Evolutionary conservation across 805 yeast genomes (phyloP).

Genomic region (Ogataea corticis): DNA sequence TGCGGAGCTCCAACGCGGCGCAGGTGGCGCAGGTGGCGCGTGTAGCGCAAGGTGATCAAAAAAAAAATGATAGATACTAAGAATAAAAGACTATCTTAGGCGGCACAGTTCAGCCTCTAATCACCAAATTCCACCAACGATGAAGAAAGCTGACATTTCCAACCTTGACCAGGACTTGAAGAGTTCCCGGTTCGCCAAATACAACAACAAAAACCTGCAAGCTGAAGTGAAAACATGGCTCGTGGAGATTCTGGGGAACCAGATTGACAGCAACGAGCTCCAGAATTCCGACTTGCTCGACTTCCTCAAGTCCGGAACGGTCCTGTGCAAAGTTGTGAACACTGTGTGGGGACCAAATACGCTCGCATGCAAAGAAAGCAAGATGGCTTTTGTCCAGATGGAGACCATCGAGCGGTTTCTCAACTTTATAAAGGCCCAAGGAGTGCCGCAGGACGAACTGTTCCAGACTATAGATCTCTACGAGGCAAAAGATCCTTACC

Average conservation of each 20-base stretch:
- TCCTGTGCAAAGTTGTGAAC: constrained; percentile 49
- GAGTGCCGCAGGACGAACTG: constrained; percentile 78
- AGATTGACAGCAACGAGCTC: constrained; percentile 22
- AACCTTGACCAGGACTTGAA: constrained; percentile 65
- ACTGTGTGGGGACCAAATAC: constrained; percentile 39
- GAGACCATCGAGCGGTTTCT: constrained; percentile 79
- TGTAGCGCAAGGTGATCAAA: not conserved
- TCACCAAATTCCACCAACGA: too few species aligned
- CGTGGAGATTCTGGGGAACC: constrained; percentile 34
- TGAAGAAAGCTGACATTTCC: constrained; percentile 31
- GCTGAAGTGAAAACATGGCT: constrained; percentile 54
- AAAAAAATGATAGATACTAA: not conserved
- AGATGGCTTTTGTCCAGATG: constrained; percentile 82
- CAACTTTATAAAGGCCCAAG: constrained; percentile 57
- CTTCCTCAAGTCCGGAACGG: constrained; percentile 60
- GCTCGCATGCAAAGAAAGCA: constrained; percentile 55
- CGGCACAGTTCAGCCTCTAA: too few species aligned
- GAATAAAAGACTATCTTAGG: not conserved
- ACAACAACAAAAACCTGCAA: constrained; percentile 36
- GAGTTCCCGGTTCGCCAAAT: constrained; percentile 52
- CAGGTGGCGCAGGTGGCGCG: constrained; percentile 2
- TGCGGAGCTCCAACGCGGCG: constrained; percentile 6
- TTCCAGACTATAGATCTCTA: constrained; percentile 78
- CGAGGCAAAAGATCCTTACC: constrained; percentile 75
- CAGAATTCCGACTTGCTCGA: constrained; percentile 48